phyloP scores from a whole-genome alignment of 129 eudicot genomes.

The Saposhnikovia divaricata region DNA sequence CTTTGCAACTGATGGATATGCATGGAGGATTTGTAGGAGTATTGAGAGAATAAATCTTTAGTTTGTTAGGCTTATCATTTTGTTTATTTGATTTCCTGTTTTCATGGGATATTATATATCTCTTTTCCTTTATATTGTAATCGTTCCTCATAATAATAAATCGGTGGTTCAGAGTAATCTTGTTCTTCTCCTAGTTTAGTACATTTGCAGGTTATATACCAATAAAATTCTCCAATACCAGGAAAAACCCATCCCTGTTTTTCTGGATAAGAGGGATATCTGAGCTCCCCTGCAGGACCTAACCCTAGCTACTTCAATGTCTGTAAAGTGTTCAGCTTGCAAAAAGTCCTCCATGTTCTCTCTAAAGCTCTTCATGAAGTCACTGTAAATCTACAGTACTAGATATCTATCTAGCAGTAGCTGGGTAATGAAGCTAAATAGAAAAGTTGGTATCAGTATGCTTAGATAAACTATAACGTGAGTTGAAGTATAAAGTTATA shows the following conservation, averaged over 20 bases:
- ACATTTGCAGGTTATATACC: too few species aligned
- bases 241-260: conserved; percentile 86
- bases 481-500: background rate
- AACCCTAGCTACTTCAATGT: conserved; percentile 89
- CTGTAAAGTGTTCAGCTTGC: conserved; percentile 54
- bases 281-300: conserved; percentile 92
- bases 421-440: too few species aligned
- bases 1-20: too few species aligned
- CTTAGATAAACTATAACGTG: background rate
- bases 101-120: too few species aligned
- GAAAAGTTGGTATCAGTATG: background rate
- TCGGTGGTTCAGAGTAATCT: too few species aligned
- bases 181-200: too few species aligned
- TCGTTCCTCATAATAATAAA: too few species aligned
- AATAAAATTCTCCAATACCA: conserved; percentile 92
- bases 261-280: conserved; percentile 79
- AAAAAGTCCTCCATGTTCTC: conserved; percentile 66
- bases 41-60: too few species aligned
- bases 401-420: background rate
- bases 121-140: too few species aligned
- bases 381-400: conserved; percentile 60
- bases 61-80: too few species aligned
- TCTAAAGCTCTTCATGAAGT: conserved; percentile 80
- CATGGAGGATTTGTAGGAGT: too few species aligned
- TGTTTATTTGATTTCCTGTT: too few species aligned